phyloP scores from a whole-genome alignment of 1,284 basidiomycete species.

The Phaffia rhodozyma region DNA sequence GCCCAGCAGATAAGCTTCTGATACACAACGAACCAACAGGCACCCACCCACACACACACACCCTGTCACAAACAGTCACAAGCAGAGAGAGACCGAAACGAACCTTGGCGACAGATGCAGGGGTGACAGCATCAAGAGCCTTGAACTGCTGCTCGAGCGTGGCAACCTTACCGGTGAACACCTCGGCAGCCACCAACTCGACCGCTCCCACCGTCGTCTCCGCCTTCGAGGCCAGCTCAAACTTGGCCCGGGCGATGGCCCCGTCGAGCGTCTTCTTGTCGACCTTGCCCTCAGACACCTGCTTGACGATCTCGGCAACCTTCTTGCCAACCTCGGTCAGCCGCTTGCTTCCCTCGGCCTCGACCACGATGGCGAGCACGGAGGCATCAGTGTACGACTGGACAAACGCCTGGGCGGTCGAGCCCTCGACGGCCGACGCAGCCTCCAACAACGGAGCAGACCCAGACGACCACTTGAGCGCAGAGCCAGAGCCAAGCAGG shows the following conservation, averaged over 20 bases:
- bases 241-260: constrained; percentile 77
- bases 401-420: constrained; percentile 55
- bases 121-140: constrained; percentile 17
- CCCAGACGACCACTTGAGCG: constrained; percentile 75
- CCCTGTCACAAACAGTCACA: too few species aligned
- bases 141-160: constrained; percentile 36
- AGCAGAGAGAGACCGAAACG: constrained; percentile 3
- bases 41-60: too few species aligned
- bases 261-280: constrained; percentile 61
- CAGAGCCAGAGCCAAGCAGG: constrained; percentile 54
- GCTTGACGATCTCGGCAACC: constrained; percentile 44
- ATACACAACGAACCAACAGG: too few species aligned
- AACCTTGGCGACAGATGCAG: constrained; percentile 25
- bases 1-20: background rate
- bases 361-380: constrained; percentile 66
- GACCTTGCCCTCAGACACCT: constrained; percentile 47
- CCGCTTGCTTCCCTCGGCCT: constrained; percentile 36
- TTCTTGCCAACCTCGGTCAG: constrained; percentile 31
- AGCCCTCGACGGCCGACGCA: constrained; percentile 33
- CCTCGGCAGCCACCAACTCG: constrained; percentile 50
- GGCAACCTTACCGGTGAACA: constrained; percentile 46
- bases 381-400: constrained; percentile 81
- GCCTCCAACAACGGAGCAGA: constrained; percentile 51
- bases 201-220: constrained; percentile 63
- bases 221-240: constrained; percentile 54